A percentile compares a stretch with the other conserved stretches of the same genome.
These are phyloP conservation scores for Trypanosoma melophagium DNA, from an alignment of 208 protist species.

Conservation along the genomic window DNA sequence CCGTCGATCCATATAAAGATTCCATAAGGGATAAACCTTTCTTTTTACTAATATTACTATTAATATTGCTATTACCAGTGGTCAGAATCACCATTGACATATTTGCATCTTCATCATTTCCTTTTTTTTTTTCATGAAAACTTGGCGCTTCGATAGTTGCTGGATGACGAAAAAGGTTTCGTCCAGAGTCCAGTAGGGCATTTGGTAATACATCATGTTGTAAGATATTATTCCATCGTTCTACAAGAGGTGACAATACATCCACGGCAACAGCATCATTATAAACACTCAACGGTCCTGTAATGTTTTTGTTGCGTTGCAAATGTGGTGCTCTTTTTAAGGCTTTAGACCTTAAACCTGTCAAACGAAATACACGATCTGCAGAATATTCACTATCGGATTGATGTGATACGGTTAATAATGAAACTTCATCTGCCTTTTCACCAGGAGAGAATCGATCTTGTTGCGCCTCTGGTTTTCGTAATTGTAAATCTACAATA, in stretches of 20 bases:
- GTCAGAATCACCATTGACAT: not conserved
- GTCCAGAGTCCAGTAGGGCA: conserved; percentile 24
- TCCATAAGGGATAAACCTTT: not conserved
- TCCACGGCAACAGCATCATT: conserved; percentile 27
- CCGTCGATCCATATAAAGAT: not conserved
- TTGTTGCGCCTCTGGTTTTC: not conserved
- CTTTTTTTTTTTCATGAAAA: not conserved
- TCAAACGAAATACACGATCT: not conserved
- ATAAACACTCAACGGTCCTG: conserved; percentile 22
- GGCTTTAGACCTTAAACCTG: not conserved
- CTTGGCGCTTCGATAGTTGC: not conserved
- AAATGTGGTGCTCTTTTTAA: not conserved
- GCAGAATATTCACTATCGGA: not conserved
- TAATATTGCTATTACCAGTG: not conserved
- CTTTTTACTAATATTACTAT: too few relatives aligned
- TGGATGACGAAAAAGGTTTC: not conserved
- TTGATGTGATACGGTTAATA: not conserved
- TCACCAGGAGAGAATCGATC: not conserved
- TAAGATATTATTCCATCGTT: conserved; percentile 25
- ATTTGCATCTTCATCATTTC: not conserved
- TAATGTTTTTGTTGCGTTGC: not conserved
- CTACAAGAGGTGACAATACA: conserved; percentile 23
- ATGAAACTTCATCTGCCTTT: not conserved
- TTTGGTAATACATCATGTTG: not conserved
- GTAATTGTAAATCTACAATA: not conserved